A percentile compares a stretch with the other conserved stretches of the same genome.
Evolutionary conservation across 179 eudicot genomes (phyloP).

Genomic region (Beta corolliflora): DNA sequence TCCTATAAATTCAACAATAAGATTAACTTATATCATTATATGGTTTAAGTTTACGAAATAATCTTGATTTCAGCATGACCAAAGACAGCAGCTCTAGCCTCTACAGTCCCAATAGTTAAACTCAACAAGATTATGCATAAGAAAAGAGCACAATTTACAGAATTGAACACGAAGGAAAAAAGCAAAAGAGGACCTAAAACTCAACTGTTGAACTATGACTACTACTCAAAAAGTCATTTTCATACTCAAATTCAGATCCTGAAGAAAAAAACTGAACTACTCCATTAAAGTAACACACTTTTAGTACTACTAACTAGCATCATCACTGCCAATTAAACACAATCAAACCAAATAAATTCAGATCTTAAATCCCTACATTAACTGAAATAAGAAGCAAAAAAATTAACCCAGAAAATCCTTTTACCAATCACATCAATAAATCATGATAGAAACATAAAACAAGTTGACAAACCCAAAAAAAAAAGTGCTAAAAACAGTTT

Average conservation of each 20-base stretch:
- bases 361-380: constrained; percentile 24
- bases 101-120: no score
- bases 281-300: constrained; percentile 8
- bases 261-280: background rate
- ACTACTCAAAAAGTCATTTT: background rate
- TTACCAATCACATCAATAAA: constrained; percentile 11
- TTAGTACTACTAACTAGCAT: background rate
- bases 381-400: background rate
- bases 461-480: background rate
- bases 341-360: constrained; percentile 1
- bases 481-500: background rate
- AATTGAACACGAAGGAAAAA: background rate
- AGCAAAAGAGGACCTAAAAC: no score
- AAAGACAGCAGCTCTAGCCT: background rate
- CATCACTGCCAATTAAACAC: background rate
- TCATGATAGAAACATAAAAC: background rate
- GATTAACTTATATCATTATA: background rate
- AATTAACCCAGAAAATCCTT: background rate
- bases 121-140: background rate
- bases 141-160: background rate
- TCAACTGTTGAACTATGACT: background rate
- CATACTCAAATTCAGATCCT: constrained; percentile 1
- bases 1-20: constrained; percentile 15
- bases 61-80: background rate
- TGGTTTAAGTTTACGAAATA: background rate